Conservation (phyloP, 2,329 filamentous ascomycete genomes). For the Escovopsis sp. region DNA sequence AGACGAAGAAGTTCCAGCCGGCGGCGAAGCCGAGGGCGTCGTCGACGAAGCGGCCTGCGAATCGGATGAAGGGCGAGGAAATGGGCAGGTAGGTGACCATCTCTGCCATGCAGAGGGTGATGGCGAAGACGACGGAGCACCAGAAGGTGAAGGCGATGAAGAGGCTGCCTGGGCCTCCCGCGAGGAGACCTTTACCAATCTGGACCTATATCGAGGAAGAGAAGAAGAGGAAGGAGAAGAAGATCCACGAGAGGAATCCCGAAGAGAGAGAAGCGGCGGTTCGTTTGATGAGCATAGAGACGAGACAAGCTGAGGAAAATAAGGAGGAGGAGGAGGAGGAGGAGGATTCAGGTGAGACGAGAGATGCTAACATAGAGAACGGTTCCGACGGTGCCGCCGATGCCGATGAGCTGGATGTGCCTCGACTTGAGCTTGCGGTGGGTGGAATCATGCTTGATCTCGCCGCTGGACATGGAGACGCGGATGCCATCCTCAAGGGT, state of each 20-base stretch:
- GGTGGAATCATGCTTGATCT: conserved; percentile 23
- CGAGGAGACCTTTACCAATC: conserved; percentile 41
- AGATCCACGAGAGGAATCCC: no score
- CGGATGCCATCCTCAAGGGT: conserved; percentile 4
- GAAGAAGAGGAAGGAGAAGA: conserved; percentile 8
- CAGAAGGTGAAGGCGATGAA: conserved; percentile 46
- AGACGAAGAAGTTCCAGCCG: conserved; percentile 62
- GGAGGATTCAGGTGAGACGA: no score
- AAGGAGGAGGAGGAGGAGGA: background rate
- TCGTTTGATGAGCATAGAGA: background rate
- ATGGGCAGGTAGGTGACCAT: conserved; percentile 68
- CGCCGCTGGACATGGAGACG: conserved; percentile 7
- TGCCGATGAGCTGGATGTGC: conserved; percentile 45
- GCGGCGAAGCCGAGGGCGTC: conserved; percentile 59
- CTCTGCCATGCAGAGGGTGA: conserved; percentile 51
- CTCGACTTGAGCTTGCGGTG: conserved; percentile 38
- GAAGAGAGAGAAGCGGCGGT: background rate
- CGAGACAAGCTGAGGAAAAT: background rate
- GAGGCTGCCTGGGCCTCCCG: conserved; percentile 42
- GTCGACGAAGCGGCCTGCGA: conserved; percentile 60
- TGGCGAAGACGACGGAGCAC: conserved; percentile 44
- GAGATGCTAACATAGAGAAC: conserved; percentile 32
- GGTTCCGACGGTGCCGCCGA: conserved; percentile 50
- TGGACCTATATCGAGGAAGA: conserved; percentile 21
- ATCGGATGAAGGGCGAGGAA: conserved; percentile 63